Evolutionary conservation across 2,329 filamentous ascomycete genomes (phyloP), one percentile per base, ranked within the genome.

Genomic region (Huntiella abstrusa): DNA sequence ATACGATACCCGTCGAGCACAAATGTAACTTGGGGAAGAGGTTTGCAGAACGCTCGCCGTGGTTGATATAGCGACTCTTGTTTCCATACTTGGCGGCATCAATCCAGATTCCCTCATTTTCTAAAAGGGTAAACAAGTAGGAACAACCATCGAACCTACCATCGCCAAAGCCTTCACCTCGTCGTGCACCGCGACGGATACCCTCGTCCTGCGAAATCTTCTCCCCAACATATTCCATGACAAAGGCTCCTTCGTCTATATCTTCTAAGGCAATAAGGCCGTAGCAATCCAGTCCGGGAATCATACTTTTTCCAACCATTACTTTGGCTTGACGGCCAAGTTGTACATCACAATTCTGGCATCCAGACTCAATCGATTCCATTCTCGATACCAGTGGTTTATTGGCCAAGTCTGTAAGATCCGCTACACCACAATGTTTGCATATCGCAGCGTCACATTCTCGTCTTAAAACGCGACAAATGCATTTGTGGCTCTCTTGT

Each of bases 381-480:
- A 76, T 68, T 6, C 33, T 28, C 10, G 38, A 35, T 4, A 39
- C 17, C 4, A n/a, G 11, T 13, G 39, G 12, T 15, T 44, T 37
- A 37, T 50, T 50, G 22, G 36, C 34, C 7, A 42, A 42, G 4
- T 40, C 17, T 5, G 41, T 46, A 8, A 45, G 45, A 33, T 48
- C 49, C 11, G 33, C 39, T 19, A 50, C 80, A 22, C 83, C 83
- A 53, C 84, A 91, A 6, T 65, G 67, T 12, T 68, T 68, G 55
- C 84, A 92, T 10, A 88, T 65, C 49, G 80, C 75, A 2, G 83
- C 76, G 54, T 91, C 84, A 55, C 84, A 92, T 61, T 92, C 84
- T 35, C 84, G 72, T 53, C 83, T 80, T 45, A 84, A 67, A 54
- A 72, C 68, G 15, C 76, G 66, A 54, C 84, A 92, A 11, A 80